Conservation (phyloP, 768 basidiomycete species). For the Gloeostereum incarnatum region DNA sequence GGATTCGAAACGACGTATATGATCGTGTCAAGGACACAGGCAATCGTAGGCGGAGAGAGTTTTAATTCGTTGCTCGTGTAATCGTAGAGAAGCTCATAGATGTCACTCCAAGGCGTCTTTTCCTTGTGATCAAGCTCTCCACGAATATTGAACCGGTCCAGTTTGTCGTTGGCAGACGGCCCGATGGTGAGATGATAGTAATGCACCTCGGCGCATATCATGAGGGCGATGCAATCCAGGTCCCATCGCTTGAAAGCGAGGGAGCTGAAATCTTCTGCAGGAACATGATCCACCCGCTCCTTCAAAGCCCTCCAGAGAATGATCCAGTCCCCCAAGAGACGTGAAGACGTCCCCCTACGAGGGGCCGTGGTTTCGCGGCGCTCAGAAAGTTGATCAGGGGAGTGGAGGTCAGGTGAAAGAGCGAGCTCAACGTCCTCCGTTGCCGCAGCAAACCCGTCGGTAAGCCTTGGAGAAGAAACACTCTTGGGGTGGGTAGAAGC, state of each 20-base stretch:
- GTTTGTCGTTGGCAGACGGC: not conserved
- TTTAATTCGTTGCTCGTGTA: not conserved
- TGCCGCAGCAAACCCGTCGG: slow-evolving; percentile 3
- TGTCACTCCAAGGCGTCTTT: slow-evolving; percentile 8
- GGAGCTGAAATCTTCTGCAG: not conserved
- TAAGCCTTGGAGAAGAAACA: too few relatives aligned
- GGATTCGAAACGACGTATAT: slow-evolving; percentile 10
- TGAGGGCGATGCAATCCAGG: slow-evolving; percentile 7
- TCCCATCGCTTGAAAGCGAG: slow-evolving; percentile 7
- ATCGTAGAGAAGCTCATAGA: slow-evolving; percentile 7
- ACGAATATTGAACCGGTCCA: not conserved
- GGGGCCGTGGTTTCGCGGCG: not conserved
- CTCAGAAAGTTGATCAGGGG: not conserved
- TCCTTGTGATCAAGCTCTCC: too few relatives aligned
- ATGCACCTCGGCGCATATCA: slow-evolving; percentile 10
- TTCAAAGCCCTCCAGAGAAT: slow-evolving; percentile 9
- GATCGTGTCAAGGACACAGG: slow-evolving; percentile 8
- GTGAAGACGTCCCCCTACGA: not conserved
- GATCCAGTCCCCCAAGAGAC: slow-evolving; percentile 10
- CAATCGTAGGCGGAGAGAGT: slow-evolving; percentile 6
- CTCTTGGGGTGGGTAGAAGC: too few relatives aligned
- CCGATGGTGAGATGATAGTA: slow-evolving; percentile 8
- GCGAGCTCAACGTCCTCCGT: slow-evolving; percentile 1
- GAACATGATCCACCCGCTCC: slow-evolving; percentile 1
- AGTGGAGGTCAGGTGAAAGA: too few relatives aligned